Conservation (phyloP, 495 filamentous ascomycete species). For the Trichoderma asperelloides region DNA sequence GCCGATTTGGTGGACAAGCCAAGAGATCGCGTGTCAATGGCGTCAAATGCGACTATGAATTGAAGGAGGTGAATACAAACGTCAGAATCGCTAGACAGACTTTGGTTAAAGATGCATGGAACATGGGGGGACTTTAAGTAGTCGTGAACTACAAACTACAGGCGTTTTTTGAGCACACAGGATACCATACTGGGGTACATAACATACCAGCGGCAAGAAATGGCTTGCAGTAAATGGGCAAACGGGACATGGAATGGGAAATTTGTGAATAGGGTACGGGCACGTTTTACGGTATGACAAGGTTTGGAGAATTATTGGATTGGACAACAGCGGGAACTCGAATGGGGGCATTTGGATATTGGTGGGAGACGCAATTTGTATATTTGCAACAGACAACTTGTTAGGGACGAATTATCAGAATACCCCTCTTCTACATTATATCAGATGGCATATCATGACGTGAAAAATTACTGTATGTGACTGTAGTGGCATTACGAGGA, state of each 20-base stretch:
- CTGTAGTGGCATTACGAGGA: no score
- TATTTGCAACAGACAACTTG: background rate
- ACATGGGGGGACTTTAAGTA: background rate
- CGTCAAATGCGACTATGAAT: background rate
- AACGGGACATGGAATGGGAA: background rate
- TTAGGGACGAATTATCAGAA: background rate
- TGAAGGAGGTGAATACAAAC: background rate
- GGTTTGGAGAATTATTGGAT: background rate
- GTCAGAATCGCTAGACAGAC: background rate
- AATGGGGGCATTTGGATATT: background rate
- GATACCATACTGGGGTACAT: background rate
- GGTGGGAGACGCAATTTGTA: background rate
- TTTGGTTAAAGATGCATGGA: background rate
- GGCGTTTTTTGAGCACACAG: background rate
- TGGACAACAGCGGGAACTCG: background rate
- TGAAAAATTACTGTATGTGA: background rate
- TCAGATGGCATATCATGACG: background rate
- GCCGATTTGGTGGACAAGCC: constrained; percentile 55
- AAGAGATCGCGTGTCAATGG: constrained; percentile 23
- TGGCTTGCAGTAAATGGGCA: background rate
- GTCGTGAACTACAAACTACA: background rate
- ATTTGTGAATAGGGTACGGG: background rate
- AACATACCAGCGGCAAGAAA: background rate
- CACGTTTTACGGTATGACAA: background rate
- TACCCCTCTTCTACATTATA: background rate